Evolutionary conservation across 768 basidiomycete genomes (phyloP), one percentile per base, ranked within the genome.

Genomic region (Termitomyces titanicus): DNA sequence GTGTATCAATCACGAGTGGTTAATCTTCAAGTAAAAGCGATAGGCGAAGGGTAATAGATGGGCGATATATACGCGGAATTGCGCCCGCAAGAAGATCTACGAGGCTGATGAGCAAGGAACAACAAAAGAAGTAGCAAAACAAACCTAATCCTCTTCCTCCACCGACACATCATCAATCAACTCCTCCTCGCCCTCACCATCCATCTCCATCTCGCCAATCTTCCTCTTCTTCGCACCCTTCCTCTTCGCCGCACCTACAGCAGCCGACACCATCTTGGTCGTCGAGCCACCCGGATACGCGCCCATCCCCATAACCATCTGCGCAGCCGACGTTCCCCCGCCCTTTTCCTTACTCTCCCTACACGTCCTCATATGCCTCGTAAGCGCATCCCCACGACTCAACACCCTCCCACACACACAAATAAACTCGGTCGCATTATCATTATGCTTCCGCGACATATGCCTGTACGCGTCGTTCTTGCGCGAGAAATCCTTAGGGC

Each of bases 401-500:
- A 57, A 22, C 7, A 48, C 51, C 29, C 54, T 27, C 18, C 54
- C 54, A 31, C 54, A 55, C 2, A 59, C 58, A 44, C 58, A 59
- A 5, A 59, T 55, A 59, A 59, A 59, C 58, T 59, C 58, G 1
- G 43, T 49, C 34, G 58, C 58, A 39, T 59, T 52, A 45, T 60
- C 53, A 13, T 57, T 57, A 44, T 60, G 59, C 45, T 60, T 60
- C 35, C 59, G 3, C 22, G 52, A 57, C 59, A 60, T 60, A 31
- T 60, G 59, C 27, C 59, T 35, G 10, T 57, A 60, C 45, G 59
- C 59, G 22, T 60, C 59, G 53, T 60, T 60, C 40, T 57, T 57
- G n/a, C 59, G 24, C 5, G 48, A 47, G 39, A 60, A 60, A 25
- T 60, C 59, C 33, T 54, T 56, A 3, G 27, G 5, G 52, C 59